phyloP scores from a whole-genome alignment of 768 basidiomycete species.

The Auricularia sp. region DNA sequence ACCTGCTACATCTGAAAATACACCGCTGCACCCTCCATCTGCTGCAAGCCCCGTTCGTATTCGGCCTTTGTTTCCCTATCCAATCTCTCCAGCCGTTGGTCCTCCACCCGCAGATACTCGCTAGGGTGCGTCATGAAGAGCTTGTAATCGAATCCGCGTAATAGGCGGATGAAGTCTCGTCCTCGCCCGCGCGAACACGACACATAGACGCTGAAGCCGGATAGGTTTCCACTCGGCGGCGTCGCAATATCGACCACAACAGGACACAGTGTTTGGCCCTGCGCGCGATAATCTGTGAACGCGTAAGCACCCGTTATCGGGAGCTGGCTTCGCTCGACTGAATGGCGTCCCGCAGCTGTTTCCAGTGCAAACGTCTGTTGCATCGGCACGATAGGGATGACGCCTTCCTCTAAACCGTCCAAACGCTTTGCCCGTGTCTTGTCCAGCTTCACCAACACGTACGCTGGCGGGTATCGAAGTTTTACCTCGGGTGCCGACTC shows the following conservation, averaged over 20 bases:
- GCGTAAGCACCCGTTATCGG: constrained; percentile 29
- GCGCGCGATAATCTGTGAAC: constrained; percentile 32
- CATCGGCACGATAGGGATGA: constrained; percentile 3
- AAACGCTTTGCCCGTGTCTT: constrained; percentile 6
- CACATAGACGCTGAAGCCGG: constrained; percentile 24
- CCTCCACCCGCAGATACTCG: no score
- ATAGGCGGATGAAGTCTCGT: constrained; percentile 18
- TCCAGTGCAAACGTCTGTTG: constrained; percentile 11
- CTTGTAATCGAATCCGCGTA: constrained; percentile 9
- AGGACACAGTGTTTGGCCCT: constrained; percentile 31
- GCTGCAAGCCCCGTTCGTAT: no score
- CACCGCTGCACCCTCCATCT: no score
- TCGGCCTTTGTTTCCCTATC: no score
- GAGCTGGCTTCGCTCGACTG: constrained; percentile 19
- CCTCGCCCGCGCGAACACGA: constrained; percentile 25
- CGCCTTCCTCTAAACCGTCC: background rate
- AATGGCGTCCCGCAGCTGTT: constrained; percentile 1
- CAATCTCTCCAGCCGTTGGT: no score
- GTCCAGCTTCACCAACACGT: constrained; percentile 14
- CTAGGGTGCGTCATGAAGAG: no score
- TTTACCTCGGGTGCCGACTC: constrained; percentile 4
- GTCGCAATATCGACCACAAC: constrained; percentile 27
- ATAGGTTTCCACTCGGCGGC: constrained; percentile 17
- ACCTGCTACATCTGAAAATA: no score
- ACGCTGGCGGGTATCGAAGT: constrained; percentile 20